A percentile compares a stretch with the other conserved stretches of the same genome.
These are phyloP conservation scores for Galerina sulciceps DNA, from an alignment of 768 basidiomycete genomes.

Conservation along the genomic window DNA sequence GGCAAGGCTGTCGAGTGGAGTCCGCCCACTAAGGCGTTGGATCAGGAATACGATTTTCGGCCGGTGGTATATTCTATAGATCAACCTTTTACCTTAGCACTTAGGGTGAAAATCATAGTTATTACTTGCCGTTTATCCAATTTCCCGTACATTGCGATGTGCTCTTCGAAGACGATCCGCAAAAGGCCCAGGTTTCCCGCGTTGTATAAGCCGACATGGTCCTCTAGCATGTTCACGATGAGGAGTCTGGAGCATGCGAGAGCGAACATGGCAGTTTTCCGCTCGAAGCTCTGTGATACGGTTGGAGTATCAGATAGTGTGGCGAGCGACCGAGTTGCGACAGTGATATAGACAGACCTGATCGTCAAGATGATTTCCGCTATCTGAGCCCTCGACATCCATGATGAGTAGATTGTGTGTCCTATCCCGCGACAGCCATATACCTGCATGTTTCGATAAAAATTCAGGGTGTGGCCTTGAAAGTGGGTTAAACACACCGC, in stretches of 20 bases:
- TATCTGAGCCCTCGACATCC: slow-evolving; percentile 12
- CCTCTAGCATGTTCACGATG: slow-evolving; percentile 11
- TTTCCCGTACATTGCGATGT: slow-evolving; percentile 4
- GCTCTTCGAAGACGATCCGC: slow-evolving; percentile 5
- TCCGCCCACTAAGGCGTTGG: not conserved
- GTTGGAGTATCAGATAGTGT: not conserved
- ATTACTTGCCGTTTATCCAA: not conserved
- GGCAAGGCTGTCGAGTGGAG: not conserved
- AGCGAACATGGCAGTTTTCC: slow-evolving; percentile 13
- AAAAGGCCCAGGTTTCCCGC: slow-evolving; percentile 6
- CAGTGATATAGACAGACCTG: too few relatives aligned
- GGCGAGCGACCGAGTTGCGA: not conserved
- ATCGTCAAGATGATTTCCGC: not conserved
- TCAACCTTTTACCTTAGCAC: not conserved
- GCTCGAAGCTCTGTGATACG: slow-evolving; percentile 5
- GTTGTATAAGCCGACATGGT: slow-evolving; percentile 11
- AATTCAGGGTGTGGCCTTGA: not conserved
- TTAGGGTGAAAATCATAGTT: not conserved
- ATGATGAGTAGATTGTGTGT: slow-evolving; percentile 3
- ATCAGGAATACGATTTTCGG: not conserved
- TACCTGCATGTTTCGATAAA: not conserved
- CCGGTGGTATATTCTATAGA: not conserved
- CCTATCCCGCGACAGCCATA: slow-evolving; percentile 9
- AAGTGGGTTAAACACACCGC: not conserved
- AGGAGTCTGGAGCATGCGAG: slow-evolving; percentile 10